Evolutionary conservation across 164 flowering plant species (phyloP).

Genomic region (Buxus sempervirens): DNA sequence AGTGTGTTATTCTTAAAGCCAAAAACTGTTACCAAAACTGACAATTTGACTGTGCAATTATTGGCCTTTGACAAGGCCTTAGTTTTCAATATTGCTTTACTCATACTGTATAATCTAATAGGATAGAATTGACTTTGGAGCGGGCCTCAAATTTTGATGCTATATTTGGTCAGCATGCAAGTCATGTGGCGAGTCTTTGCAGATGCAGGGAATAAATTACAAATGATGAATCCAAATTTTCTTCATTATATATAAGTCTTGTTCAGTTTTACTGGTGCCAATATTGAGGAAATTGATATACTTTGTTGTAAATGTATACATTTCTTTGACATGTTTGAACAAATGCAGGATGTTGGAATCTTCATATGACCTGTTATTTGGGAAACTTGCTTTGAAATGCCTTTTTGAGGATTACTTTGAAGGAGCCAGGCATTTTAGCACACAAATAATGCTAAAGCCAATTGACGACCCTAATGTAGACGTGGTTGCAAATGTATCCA

Average conservation of each 20-base stretch:
- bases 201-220: background rate
- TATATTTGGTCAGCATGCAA: background rate
- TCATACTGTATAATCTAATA: no score
- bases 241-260: background rate
- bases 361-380: constrained; percentile 76
- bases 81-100: no score
- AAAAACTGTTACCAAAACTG: no score
- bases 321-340: background rate
- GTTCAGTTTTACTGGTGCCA: background rate
- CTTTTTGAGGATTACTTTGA: constrained; percentile 94
- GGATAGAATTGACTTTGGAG: no score
- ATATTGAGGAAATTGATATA: background rate
- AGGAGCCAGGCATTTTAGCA: constrained; percentile 62
- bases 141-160: background rate
- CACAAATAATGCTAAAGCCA: constrained; percentile 85
- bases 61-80: no score
- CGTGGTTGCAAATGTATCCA: constrained; percentile 82
- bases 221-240: background rate
- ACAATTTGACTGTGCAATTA: no score
- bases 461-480: constrained; percentile 93
- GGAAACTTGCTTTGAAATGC: constrained; percentile 80
- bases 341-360: constrained; percentile 89
- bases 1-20: no score
- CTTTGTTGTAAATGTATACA: background rate
- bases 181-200: background rate